These are phyloP conservation scores for Tranzscheliella williamsii DNA, from an alignment of 1,284 basidiomycete species.

Conservation along the genomic window DNA sequence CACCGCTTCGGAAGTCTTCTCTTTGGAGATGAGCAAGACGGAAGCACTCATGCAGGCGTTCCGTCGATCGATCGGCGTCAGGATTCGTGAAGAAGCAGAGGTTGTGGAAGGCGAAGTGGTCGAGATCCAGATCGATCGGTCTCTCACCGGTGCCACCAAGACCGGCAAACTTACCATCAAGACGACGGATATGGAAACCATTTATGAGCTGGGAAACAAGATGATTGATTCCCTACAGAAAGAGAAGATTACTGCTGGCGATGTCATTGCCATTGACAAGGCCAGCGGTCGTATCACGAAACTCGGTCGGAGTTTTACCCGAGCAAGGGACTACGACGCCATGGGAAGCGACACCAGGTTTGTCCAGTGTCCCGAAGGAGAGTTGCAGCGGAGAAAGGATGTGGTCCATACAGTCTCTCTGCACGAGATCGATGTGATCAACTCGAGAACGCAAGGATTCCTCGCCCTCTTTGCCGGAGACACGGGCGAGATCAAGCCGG, in stretches of 20 bases:
- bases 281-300: slow-evolving; percentile 94
- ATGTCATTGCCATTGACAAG: slow-evolving; percentile 96
- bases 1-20: slow-evolving; percentile 95
- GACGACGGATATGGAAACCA: slow-evolving; percentile 99
- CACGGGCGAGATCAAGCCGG: slow-evolving; percentile 98
- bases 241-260: slow-evolving; percentile 95
- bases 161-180: slow-evolving; percentile 97
- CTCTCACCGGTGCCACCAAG: slow-evolving; percentile 94
- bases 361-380: slow-evolving; percentile 95
- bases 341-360: slow-evolving; percentile 93
- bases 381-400: slow-evolving; percentile 95
- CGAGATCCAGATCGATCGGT: slow-evolving; percentile 96
- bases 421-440: slow-evolving; percentile 99
- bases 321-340: slow-evolving; percentile 96
- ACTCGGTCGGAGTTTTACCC: slow-evolving; percentile 90
- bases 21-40: slow-evolving; percentile 92
- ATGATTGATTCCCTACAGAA: slow-evolving; percentile 98
- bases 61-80: slow-evolving; percentile 88
- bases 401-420: slow-evolving; percentile 95
- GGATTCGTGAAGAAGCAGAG: slow-evolving; percentile 97
- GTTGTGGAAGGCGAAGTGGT: slow-evolving; percentile 98
- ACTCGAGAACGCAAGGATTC: slow-evolving; percentile 90
- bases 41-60: slow-evolving; percentile 97
- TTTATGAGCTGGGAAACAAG: slow-evolving; percentile 97
- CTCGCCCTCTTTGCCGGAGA: slow-evolving; percentile 72